phyloP scores from a whole-genome alignment of 202 grass and related monocot species.

The Panicum virgatum region DNA sequence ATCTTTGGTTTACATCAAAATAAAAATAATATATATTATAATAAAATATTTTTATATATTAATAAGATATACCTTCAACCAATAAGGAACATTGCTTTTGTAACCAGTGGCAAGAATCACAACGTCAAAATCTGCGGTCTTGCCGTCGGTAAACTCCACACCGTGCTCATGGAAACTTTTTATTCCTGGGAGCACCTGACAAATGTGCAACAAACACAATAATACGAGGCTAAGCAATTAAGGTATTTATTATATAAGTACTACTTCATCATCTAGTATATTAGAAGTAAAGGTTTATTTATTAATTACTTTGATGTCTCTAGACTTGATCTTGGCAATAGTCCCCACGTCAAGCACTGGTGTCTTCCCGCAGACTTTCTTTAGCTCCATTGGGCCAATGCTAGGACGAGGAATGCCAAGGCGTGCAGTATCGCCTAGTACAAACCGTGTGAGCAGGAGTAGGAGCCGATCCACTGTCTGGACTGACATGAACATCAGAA shows the following conservation, averaged over 20 bases:
- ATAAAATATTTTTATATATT: not conserved
- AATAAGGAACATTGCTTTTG: slow-evolving; percentile 80
- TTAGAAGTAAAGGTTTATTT: not conserved
- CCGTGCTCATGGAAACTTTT: slow-evolving; percentile 48
- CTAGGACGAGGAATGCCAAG: slow-evolving; percentile 63
- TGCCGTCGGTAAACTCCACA: slow-evolving; percentile 72
- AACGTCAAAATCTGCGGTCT: slow-evolving; percentile 53
- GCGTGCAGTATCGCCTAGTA: slow-evolving; percentile 61
- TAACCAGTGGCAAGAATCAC: slow-evolving; percentile 85
- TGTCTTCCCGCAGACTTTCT: slow-evolving; percentile 66
- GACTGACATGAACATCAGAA: slow-evolving; percentile 51
- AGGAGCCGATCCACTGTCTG: slow-evolving; percentile 61
- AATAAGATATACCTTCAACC: slow-evolving; percentile 70
- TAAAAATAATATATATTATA: not conserved
- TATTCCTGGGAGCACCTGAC: slow-evolving; percentile 61
- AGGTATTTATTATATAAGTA: no score
- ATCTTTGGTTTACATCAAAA: not conserved
- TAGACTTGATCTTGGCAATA: slow-evolving; percentile 69
- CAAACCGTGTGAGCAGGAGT: slow-evolving; percentile 40
- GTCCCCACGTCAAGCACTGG: slow-evolving; percentile 87
- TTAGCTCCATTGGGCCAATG: slow-evolving; percentile 74
- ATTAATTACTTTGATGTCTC: slow-evolving; percentile 61
- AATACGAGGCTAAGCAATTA: not conserved
- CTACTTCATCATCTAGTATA: no score
- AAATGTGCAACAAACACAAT: not conserved